These are phyloP conservation scores for Globisporangium lucens DNA, from an alignment of 352 stramenopile genomes.

Conservation along the genomic window DNA sequence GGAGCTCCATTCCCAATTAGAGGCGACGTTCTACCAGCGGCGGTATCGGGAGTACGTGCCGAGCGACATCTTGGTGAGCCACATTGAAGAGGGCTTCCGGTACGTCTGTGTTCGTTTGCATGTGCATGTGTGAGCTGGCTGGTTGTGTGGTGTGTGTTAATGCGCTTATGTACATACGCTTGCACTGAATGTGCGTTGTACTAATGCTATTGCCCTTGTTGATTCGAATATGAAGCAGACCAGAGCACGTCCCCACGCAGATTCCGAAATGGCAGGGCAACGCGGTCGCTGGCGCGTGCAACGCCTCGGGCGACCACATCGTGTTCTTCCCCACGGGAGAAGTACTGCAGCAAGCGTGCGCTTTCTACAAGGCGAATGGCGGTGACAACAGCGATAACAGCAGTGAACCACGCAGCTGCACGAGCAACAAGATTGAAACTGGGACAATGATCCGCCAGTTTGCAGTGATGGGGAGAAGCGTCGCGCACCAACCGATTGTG, in stretches of 20 bases:
- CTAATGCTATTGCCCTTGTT: neutral
- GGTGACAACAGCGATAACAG: neutral
- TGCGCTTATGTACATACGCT: neutral
- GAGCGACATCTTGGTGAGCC: constrained; percentile 35
- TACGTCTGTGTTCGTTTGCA: constrained; percentile 18
- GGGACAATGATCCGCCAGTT: constrained; percentile 59
- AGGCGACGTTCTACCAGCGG: constrained; percentile 31
- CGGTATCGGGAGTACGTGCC: constrained; percentile 50
- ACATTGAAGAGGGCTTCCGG: constrained; percentile 31
- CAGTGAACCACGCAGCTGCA: constrained; percentile 9
- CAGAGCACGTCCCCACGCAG: constrained; percentile 20
- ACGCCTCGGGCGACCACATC: constrained; percentile 33
- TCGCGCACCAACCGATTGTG: constrained; percentile 35
- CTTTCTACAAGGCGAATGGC: constrained; percentile 34
- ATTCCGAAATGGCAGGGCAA: constrained; percentile 68
- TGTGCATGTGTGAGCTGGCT: neutral
- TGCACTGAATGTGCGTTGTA: neutral
- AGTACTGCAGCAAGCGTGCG: constrained; percentile 61
- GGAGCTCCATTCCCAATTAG: neutral
- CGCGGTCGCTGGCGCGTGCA: constrained; percentile 40
- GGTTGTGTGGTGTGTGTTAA: neutral
- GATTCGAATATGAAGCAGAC: constrained; percentile 10
- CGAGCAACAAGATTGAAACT: constrained; percentile 50
- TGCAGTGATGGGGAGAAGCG: constrained; percentile 44
- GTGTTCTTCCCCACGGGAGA: constrained; percentile 68